Percentiles rank a stretch among this genome's conserved stretches.
phyloP scores from a whole-genome alignment of 169 alveolate genomes.

The Eimeria nieschulzi region DNA sequence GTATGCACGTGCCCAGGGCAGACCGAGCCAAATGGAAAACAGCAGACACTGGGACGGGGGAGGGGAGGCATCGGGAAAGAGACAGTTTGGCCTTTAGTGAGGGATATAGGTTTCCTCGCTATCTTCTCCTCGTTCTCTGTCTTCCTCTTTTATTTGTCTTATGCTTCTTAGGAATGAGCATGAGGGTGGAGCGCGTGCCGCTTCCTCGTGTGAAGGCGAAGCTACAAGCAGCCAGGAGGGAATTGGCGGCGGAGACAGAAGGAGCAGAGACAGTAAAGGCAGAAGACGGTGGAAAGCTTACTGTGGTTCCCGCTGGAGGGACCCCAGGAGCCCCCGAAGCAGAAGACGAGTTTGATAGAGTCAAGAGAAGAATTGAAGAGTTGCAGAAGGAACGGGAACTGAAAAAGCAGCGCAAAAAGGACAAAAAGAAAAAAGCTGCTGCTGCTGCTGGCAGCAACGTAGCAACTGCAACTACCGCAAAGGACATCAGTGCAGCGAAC shows the following conservation, averaged over 20 bases:
- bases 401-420: slow-evolving; percentile 61
- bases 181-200: slow-evolving; percentile 92
- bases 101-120: not conserved
- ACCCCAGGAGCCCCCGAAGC: slow-evolving; percentile 58
- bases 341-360: slow-evolving; percentile 71
- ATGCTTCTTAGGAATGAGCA: slow-evolving; percentile 83
- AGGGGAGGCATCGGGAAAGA: not conserved
- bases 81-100: not conserved
- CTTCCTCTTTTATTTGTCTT: not conserved
- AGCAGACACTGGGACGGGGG: too few relatives aligned
- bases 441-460: slow-evolving; percentile 11
- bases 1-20: slow-evolving; percentile 67
- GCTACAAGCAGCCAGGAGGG: slow-evolving; percentile 42
- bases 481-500: not conserved
- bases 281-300: not conserved
- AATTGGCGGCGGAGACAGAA: slow-evolving; percentile 28
- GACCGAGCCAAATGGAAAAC: too few relatives aligned
- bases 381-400: slow-evolving; percentile 66
- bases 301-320: not conserved
- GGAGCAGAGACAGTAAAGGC: slow-evolving; percentile 1
- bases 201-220: slow-evolving; percentile 87
- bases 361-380: slow-evolving; percentile 79
- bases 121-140: not conserved
- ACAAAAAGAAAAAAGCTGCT: slow-evolving; percentile 45
- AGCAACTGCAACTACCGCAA: not conserved